These are phyloP conservation scores for Exophiala sideris DNA, from an alignment of 2,329 filamentous ascomycete species.

Conservation along the genomic window DNA sequence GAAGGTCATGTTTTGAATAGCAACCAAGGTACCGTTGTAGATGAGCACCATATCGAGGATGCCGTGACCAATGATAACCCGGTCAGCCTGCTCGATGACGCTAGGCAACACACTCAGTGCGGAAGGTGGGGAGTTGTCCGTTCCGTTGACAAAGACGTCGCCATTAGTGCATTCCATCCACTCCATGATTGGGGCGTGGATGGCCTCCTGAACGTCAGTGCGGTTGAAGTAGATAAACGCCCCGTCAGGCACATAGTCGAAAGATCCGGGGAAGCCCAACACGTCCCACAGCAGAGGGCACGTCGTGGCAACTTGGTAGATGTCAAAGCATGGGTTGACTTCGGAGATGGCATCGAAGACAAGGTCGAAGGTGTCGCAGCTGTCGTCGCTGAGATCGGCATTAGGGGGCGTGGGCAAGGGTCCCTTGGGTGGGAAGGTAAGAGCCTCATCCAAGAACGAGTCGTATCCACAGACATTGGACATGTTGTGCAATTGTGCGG, in stretches of 20 bases:
- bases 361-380: conserved; percentile 58
- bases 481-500: conserved; percentile 38
- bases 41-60: conserved; percentile 66
- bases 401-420: conserved; percentile 55
- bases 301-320: conserved; percentile 69
- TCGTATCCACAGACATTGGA: conserved; percentile 48
- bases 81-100: conserved; percentile 69
- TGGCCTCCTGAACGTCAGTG: conserved; percentile 63
- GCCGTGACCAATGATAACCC: conserved; percentile 72
- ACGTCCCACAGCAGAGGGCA: conserved; percentile 70
- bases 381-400: conserved; percentile 39
- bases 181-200: conserved; percentile 58
- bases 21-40: conserved; percentile 66
- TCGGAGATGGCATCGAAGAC: conserved; percentile 53
- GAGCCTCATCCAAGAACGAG: conserved; percentile 46
- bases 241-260: conserved; percentile 61
- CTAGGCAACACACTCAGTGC: conserved; percentile 60
- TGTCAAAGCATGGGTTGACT: conserved; percentile 74
- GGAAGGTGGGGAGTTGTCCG: conserved; percentile 48
- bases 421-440: conserved; percentile 66
- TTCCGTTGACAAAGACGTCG: conserved; percentile 45
- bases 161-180: conserved; percentile 57
- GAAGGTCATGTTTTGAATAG: conserved; percentile 81
- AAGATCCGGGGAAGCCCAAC: conserved; percentile 64
- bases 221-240: conserved; percentile 68